Base-by-base conservation (phyloP, 2,329 filamentous ascomycete species). In the Geosmithia morbida region DNA sequence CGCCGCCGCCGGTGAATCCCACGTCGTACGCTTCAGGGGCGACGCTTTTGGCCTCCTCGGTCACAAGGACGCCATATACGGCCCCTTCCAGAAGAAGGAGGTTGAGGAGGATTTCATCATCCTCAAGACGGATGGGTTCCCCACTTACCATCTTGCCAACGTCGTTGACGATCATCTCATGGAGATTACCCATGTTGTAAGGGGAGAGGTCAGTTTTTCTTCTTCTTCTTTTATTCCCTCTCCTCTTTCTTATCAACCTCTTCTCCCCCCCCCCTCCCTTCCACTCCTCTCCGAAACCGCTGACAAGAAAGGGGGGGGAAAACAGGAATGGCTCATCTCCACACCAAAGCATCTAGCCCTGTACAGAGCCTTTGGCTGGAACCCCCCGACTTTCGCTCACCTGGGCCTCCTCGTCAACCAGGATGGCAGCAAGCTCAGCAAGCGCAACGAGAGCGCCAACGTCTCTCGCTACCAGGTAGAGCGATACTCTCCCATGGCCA, bases 101-200 rank as follows among this genome's bases (percentile, higher is more conserved):
- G 53, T 66, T 46, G 65, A 81, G 61, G 87, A 92, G 54, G 89
- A 97, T 57, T 90, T 88, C 18, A 85, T 98, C 51, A 70, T 98
- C 41, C 69, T 96, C 50, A 98, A 98, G 63, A 83, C 81, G 1
- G 92, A 98, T 60, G 89, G 88, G 0, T 85, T 85, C 53, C 92
- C 92, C 0, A 98, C 94, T 0, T 98, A 98, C 59, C 92, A 98
- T 63, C 82, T 98, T 51, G 92, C 92, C 4, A 98, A 97, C 58
- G 90, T 98, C 8, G 83, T 98, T 4, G 92, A 98, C 59, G 92
- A 98, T 58, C 87, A 96, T 61, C 71, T 84, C 50, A 98, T 98
- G 92, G 69, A 86, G 50, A 94, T 98, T 54, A 96, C 89, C 0
- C 90, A 97, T 63, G 92, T 98, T 14, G 85, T 98, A 49, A 81